Conservation (phyloP, 768 basidiomycete species). For the Naganishia vaughanmartiniae region DNA sequence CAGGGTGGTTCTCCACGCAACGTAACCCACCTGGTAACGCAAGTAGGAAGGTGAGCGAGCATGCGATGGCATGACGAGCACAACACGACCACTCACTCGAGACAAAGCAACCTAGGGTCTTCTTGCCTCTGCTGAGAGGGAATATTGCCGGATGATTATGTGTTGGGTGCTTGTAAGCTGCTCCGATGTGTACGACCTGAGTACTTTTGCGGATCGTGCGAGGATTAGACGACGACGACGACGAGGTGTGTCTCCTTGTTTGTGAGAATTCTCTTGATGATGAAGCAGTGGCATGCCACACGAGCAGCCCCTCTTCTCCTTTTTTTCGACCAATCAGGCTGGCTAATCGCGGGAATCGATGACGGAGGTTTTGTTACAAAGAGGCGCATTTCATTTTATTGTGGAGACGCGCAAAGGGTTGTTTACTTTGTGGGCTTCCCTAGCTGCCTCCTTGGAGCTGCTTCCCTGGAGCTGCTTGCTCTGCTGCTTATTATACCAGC, state of each 20-base stretch:
- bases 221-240: not conserved
- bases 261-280: not conserved
- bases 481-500: too few relatives aligned
- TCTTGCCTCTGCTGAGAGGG: slow-evolving; percentile 34
- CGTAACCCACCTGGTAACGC: slow-evolving; percentile 28
- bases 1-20: slow-evolving; percentile 34
- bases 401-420: too few relatives aligned
- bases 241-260: not conserved
- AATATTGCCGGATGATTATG: slow-evolving; percentile 14
- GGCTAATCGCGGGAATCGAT: too few relatives aligned
- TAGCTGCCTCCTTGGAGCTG: too few relatives aligned
- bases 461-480: too few relatives aligned
- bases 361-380: too few relatives aligned
- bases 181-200: not conserved
- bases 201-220: not conserved
- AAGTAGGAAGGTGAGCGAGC: not conserved
- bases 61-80: not conserved
- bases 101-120: slow-evolving; percentile 37
- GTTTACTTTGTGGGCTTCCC: too few relatives aligned
- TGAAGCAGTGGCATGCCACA: not conserved
- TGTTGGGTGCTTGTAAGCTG: slow-evolving; percentile 20
- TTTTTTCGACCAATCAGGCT: too few relatives aligned
- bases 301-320: too few relatives aligned
- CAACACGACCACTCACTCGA: slow-evolving; percentile 31
- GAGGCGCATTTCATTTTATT: too few relatives aligned